Evolutionary conservation across 2,329 filamentous ascomycete genomes (phyloP), one percentile per base, ranked within the genome.

Genomic region (Tympanopsis confertula): DNA sequence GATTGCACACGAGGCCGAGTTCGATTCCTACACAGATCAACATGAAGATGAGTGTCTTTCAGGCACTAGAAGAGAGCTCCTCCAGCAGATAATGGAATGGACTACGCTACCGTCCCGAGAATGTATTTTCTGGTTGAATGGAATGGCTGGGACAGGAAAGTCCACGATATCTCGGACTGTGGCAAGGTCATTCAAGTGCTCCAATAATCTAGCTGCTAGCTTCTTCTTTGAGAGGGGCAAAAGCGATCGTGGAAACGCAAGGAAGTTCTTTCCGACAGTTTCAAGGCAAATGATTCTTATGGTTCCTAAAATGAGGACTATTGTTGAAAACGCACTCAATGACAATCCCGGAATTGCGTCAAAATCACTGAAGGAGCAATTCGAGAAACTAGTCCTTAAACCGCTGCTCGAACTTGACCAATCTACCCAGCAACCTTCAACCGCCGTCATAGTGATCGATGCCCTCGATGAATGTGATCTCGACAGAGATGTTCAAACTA

Each of bases 341-440:
- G 29, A 28, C 2, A 48, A 62, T 35, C 49, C 49, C 15, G 29
- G 15, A 5, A 53, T 63, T 19, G 7, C 44, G 13, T 39, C 37
- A 4, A 55, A 58, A 35, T 13, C 42, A 13, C 33, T 57, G 3
- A 41, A 36, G 17, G 47, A 62, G n/a, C 62, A 68, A 40, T 66
- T 63, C 41, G 48, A 61, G 2, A 55, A 54, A 37, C 57, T 68
- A 1, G 47, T 66, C 29, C 32, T 58, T 0, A 20, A 56, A 5
- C 62, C 62, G 1, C 41, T 66, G 1, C 38, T 35, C 35, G 22
- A 7, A 42, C 30, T 33, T 39, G 0, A 32, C 42, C 12, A 5
- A 5, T 19, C 35, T 19, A 18, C 38, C 1, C 12, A 7, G 2
- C 35, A 42, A 19, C 18, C n/a, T 18, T 20, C 19, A 14, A 39